Conservation (phyloP, 257 asterid species). For the Nicotiana otophora region DNA sequence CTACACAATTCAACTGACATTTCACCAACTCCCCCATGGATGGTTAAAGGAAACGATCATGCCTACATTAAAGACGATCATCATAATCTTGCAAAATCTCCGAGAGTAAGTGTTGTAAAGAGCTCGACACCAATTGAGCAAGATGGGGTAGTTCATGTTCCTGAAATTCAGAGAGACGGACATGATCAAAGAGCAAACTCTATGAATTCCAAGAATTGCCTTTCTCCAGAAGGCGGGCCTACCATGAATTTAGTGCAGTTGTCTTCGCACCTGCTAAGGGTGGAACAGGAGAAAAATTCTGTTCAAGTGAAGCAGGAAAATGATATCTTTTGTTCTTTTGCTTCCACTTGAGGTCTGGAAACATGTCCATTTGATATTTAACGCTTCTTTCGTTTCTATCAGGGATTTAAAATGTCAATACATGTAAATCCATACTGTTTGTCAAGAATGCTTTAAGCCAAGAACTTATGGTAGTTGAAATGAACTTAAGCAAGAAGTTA, state of each 20-base stretch:
- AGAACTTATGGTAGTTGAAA: too few relatives aligned
- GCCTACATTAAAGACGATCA: neutral
- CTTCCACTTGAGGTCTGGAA: conserved; percentile 14
- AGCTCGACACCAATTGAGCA: neutral
- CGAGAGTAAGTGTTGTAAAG: neutral
- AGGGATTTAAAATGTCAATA: neutral
- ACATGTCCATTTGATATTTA: neutral
- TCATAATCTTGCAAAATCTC: conserved; percentile 11
- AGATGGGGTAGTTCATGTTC: neutral
- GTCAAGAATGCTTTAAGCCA: too few relatives aligned
- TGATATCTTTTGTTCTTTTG: conserved; percentile 19
- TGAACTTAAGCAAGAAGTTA: too few relatives aligned
- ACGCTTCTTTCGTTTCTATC: neutral
- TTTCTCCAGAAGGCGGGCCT: conserved; percentile 20
- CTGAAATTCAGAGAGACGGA: conserved; percentile 12
- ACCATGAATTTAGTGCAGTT: conserved; percentile 47
- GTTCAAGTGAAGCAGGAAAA: conserved; percentile 41
- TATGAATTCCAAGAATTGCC: neutral
- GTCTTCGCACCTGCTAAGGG: conserved; percentile 55
- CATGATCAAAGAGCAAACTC: conserved; percentile 9
- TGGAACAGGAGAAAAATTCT: conserved; percentile 43
- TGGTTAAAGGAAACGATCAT: conserved; percentile 9
- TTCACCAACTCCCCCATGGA: conserved; percentile 14
- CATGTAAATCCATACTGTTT: neutral
- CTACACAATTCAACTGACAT: conserved; percentile 18